Evolutionary conservation across 2,329 filamentous ascomycete genomes (phyloP).

Genomic region (Pezicula radicicola): DNA sequence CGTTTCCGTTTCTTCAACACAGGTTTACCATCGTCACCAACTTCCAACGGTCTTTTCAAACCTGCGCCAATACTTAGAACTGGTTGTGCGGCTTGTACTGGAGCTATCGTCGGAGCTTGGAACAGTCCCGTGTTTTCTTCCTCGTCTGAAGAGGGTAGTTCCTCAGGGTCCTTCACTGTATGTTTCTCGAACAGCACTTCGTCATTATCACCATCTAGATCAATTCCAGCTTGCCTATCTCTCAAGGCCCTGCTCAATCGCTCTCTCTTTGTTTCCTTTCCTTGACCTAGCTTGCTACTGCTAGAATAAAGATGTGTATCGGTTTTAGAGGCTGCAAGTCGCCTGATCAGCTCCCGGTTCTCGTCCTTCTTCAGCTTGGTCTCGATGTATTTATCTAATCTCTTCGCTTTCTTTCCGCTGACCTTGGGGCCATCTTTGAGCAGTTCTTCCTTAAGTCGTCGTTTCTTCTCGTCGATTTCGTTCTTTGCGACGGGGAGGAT

Average conservation of each 20-base stretch:
- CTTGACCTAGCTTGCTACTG: slow-evolving; percentile 71
- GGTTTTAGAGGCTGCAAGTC: slow-evolving; percentile 73
- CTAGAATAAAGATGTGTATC: slow-evolving; percentile 81
- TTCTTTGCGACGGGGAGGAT: slow-evolving; percentile 43
- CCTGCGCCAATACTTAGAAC: slow-evolving; percentile 61
- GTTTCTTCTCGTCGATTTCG: slow-evolving; percentile 52
- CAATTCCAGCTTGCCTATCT: slow-evolving; percentile 62
- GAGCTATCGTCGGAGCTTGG: slow-evolving; percentile 7
- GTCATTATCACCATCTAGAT: slow-evolving; percentile 36
- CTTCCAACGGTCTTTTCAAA: slow-evolving; percentile 80
- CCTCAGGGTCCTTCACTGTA: slow-evolving; percentile 24
- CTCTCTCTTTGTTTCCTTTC: slow-evolving; percentile 68
- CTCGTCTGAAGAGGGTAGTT: slow-evolving; percentile 24
- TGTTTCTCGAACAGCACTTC: slow-evolving; percentile 51
- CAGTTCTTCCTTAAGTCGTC: slow-evolving; percentile 51
- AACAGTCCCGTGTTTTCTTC: slow-evolving; percentile 13
- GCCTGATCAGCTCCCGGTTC: slow-evolving; percentile 77
- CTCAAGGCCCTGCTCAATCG: slow-evolving; percentile 59
- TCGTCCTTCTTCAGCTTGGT: slow-evolving; percentile 95
- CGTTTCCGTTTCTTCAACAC: slow-evolving; percentile 81
- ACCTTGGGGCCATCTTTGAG: slow-evolving; percentile 50
- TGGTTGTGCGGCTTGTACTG: background rate
- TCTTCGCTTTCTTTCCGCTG: slow-evolving; percentile 64
- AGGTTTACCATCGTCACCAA: slow-evolving; percentile 73
- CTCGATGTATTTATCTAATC: slow-evolving; percentile 71